phyloP scores from a whole-genome alignment of 345 rosid genomes.

The Citrus sinensis region DNA sequence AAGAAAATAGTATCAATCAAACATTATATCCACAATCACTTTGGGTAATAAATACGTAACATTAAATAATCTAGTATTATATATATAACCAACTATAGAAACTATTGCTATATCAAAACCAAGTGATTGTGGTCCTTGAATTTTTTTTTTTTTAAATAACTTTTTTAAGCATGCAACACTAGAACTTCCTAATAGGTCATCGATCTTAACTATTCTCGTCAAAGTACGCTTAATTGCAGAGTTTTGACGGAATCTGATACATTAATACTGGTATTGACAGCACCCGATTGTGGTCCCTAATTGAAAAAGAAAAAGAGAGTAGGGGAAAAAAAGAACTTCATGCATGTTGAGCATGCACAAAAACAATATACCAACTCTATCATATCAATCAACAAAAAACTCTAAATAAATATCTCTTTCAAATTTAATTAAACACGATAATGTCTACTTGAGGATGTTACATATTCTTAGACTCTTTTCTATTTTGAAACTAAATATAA shows the following conservation, averaged over 20 bases:
- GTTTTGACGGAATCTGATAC: too few relatives aligned
- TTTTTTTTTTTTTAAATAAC: background rate
- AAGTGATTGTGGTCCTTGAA: constrained; percentile 9
- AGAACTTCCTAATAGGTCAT: rapidly evolving
- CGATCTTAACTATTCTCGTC: too few relatives aligned
- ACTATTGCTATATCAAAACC: background rate
- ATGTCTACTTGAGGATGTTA: background rate
- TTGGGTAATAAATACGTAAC: background rate
- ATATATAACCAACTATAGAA: background rate
- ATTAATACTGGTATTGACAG: too few relatives aligned
- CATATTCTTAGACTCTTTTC: background rate
- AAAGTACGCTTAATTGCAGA: too few relatives aligned
- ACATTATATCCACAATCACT: background rate
- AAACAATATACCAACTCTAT: constrained; percentile 12
- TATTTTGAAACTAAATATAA: background rate
- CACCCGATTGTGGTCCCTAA: too few relatives aligned
- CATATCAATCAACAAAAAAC: constrained; percentile 14
- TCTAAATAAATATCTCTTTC: constrained; percentile 33
- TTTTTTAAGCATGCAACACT: too few relatives aligned
- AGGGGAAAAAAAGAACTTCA: background rate
- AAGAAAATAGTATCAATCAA: background rate
- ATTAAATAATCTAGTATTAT: background rate
- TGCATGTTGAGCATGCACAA: constrained; percentile 10
- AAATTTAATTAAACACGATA: background rate
- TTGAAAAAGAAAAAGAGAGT: background rate